Base-by-base conservation (phyloP, 2,329 filamentous ascomycete species). In the Apiospora phragmitis region DNA sequence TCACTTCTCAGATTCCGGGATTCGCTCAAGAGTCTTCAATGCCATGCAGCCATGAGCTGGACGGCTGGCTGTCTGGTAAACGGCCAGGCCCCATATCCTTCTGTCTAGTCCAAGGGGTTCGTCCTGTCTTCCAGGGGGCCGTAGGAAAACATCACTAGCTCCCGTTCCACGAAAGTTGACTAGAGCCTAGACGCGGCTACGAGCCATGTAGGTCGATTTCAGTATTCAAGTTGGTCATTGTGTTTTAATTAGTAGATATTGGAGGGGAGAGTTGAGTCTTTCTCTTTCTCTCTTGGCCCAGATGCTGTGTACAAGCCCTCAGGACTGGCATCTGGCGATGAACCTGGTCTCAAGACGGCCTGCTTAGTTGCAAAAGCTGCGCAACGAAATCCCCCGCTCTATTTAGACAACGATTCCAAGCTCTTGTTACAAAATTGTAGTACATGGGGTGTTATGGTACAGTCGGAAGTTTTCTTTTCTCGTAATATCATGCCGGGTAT, bases 361-460 rank as follows among this genome's bases (percentile, higher is more conserved):
- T 47, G 45, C 72, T 71, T 67, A 43, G 69, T 69, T 38, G 26
- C 45, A 26, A 29, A 67, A 68, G 26, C 29, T 45, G 65, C 21
- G 32, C 55, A 49, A 14, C 35, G 32, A 68, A 71, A 70, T 70
- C 70, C 70, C 51, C 75, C 70, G 72, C 73, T 73, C 68, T 75
- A 76, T 77, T 73, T 75, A 77, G 74, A 72, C 51, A 66, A 67
- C 70, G 71, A 72, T 69, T 72, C 72, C 67, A 72, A 72, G 69
- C 71, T 71, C 69, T 73, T 74, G 72, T 72, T 71, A 71, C 65
- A 67, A 70, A 72, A 69, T 74, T 68, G 70, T 75, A 70, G 29
- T 71, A 65, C 74, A 41, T 26, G 45, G 45, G 41, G 24, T 68
- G 43, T 68, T 74, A 76, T 78, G 68, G 74, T 76, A 77, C 77